Base-by-base conservation (phyloP, 2,329 filamentous ascomycete species). In the Aphanocladium album region DNA sequence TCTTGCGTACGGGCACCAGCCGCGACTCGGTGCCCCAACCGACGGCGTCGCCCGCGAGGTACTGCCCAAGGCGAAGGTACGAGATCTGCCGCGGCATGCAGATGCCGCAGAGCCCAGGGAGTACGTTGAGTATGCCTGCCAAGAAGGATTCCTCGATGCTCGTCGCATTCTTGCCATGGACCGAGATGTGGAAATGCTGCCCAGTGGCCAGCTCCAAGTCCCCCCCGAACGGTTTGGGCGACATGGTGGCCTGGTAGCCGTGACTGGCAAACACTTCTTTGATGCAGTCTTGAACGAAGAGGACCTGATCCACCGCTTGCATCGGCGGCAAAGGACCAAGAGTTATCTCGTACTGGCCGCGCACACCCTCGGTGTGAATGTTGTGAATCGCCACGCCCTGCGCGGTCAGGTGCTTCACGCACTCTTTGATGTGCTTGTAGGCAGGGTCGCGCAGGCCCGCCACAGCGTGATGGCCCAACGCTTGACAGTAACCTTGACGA, bases 381-480 rank as follows among this genome's bases (percentile, higher is more conserved):
- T 41, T 49, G 12, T 62, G 55, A 19, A 63, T 25, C 9, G 17
- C 12, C 4, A 62, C 60, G 27, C 62, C 62, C 8, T 55, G 39
- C 3, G 41, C n/a, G 45, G 51, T 16, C 12, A 63, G 37, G 5
- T 35, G 19, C 27, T 57, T 47, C 9, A 54, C 37, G 2, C 49
- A 60, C 33, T 62, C 60, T 37, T 63, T 54, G 11, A 63, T 51
- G 21, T 60, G 23, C 11, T 33, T 3, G 39, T 47, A 62, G 46
- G 41, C 47, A 2, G 60, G 25, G 25, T 60, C 55, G 21, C 60
- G 62, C 3, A 62, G 56, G 11, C 62, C 55, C 72, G 55, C 72
- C 6, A 19, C 30, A 16, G 51, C 30, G 16, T 37, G 17, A 23
- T 41, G 17, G 5, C 51, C 51, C 30, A n/a, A n/a, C n/a, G n/a